Evolutionary conservation across 139 green algal species (phyloP).

Genomic region (Pleodorina starrii): DNA sequence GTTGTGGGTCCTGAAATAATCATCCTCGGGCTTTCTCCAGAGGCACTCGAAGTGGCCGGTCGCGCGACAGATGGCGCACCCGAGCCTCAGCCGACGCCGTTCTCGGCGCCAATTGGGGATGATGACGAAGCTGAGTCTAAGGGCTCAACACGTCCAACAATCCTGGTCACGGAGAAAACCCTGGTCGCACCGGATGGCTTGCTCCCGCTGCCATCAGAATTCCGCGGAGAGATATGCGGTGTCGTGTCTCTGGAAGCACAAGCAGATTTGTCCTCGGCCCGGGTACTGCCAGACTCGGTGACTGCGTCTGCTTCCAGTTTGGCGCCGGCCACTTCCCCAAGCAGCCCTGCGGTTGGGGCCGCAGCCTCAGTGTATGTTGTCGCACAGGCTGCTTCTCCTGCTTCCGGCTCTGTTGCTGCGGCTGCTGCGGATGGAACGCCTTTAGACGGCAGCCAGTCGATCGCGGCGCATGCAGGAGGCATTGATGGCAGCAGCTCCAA

Average conservation of each 20-base stretch:
- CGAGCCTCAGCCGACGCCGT: neutral
- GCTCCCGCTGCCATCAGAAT: neutral
- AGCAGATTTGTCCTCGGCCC: too few relatives aligned
- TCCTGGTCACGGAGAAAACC: neutral
- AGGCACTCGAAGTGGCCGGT: neutral
- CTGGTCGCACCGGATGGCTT: neutral
- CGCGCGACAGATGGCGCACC: neutral
- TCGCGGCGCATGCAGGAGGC: neutral
- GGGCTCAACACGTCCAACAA: neutral
- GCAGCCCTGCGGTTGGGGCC: neutral
- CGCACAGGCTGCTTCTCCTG: neutral
- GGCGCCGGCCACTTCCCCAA: neutral
- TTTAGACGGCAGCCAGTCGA: neutral
- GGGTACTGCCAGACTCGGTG: too few relatives aligned
- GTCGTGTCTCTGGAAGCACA: too few relatives aligned
- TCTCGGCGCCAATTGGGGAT: neutral
- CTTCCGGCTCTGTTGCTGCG: neutral
- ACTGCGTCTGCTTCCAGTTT: too few relatives aligned
- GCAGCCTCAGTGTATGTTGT: neutral
- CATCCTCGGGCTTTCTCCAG: neutral
- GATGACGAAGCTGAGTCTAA: neutral
- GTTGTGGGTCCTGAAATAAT: neutral
- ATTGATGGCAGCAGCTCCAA: too few relatives aligned
- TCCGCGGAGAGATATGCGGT: too few relatives aligned
- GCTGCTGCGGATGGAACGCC: neutral